A percentile compares a stretch with the other conserved stretches of the same genome.
Conservation (phyloP, 177 flowering plant genomes). For the Telopea speciosissima region DNA sequence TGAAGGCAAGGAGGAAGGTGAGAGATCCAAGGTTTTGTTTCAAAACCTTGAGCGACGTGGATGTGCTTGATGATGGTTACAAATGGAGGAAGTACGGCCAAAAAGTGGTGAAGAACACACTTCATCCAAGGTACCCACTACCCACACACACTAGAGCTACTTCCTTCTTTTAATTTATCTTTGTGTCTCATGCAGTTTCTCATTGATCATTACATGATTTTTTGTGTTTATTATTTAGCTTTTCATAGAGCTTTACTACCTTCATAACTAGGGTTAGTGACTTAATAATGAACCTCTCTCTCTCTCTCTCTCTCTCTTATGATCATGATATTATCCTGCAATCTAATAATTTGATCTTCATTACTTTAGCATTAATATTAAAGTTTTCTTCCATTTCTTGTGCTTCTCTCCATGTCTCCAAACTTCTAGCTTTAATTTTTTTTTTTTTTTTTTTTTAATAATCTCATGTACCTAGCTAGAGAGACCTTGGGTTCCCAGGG, state of each 20-base stretch:
- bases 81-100: conserved; percentile 82
- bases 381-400: no score
- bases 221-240: neutral
- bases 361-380: neutral
- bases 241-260: neutral
- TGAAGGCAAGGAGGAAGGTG: conserved; percentile 54
- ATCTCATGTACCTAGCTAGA: no score
- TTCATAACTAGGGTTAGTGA: neutral
- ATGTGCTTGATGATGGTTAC: conserved; percentile 75
- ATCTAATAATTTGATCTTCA: neutral
- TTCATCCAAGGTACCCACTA: conserved; percentile 54
- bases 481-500: no score
- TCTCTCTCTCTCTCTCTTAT: neutral
- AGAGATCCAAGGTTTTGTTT: conserved; percentile 80
- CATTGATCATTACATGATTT: neutral
- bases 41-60: conserved; percentile 73
- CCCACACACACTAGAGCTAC: neutral
- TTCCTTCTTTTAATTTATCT: neutral
- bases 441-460: no score
- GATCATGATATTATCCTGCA: neutral
- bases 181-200: neutral
- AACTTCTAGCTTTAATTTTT: neutral
- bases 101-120: conserved; percentile 74
- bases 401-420: no score
- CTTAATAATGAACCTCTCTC: neutral